Evolutionary conservation across 1,284 basidiomycete species (phyloP).

Genomic region (Apiotrichum brassicae): DNA sequence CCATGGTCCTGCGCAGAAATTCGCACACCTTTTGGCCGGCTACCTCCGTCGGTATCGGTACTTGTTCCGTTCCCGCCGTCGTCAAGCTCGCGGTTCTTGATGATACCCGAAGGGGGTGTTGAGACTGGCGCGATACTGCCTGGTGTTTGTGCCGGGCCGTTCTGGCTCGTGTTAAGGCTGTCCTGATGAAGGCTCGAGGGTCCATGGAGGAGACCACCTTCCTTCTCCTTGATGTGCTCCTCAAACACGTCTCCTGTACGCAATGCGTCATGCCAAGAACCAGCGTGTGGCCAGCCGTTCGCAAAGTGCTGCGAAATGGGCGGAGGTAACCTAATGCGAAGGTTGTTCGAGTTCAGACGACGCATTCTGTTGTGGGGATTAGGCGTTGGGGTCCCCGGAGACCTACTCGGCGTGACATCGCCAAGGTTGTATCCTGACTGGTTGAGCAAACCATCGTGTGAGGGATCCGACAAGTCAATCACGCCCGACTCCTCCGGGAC

Average conservation of each 20-base stretch:
- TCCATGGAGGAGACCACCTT: no score
- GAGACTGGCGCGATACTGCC: no score
- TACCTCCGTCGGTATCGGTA: not conserved
- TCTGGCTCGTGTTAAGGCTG: no score
- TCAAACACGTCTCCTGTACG: conserved; percentile 27
- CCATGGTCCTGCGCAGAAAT: no score
- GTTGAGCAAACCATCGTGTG: no score
- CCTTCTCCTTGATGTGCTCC: conserved; percentile 4
- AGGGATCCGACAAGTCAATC: conserved; percentile 1
- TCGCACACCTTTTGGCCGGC: no score
- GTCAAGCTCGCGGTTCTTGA: not conserved
- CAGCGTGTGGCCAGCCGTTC: conserved; percentile 39
- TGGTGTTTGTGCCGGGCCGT: no score
- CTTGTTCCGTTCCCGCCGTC: not conserved
- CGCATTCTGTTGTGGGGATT: not conserved
- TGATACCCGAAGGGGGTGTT: not conserved
- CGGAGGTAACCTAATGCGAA: conserved; percentile 30
- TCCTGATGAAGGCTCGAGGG: no score
- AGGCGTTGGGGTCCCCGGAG: no score
- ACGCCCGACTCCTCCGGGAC: conserved; percentile 6
- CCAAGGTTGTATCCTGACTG: no score
- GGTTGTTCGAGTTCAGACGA: conserved; percentile 13
- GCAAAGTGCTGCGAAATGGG: conserved; percentile 32
- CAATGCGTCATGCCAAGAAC: conserved; percentile 42
- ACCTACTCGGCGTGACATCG: no score